These are phyloP conservation scores for Lactarius hatsudake DNA, from an alignment of 768 basidiomycete species.

Conservation along the genomic window DNA sequence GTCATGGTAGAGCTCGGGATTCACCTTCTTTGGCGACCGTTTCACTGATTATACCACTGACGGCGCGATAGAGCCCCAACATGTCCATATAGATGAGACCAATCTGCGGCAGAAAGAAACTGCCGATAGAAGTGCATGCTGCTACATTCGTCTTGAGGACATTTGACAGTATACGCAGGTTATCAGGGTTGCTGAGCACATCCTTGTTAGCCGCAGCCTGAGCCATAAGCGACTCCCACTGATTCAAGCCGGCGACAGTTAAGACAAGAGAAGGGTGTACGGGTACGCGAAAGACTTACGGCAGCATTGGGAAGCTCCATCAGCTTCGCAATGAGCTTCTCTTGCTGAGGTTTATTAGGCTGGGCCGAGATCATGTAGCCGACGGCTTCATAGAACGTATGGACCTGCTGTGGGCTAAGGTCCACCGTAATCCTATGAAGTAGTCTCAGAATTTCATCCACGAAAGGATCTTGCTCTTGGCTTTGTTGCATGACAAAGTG, in stretches of 20 bases:
- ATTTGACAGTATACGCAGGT: constrained; percentile 95
- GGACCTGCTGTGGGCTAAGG: constrained; percentile 91
- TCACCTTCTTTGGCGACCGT: constrained; percentile 82
- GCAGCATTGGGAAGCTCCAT: constrained; percentile 99
- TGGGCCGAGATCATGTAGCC: constrained; percentile 99
- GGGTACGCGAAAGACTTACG: constrained; percentile 33
- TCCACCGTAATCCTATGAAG: constrained; percentile 94
- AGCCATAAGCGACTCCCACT: constrained; percentile 98
- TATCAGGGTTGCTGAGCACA: constrained; percentile 84
- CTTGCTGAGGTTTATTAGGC: constrained; percentile 95
- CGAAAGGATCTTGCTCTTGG: constrained; percentile 94
- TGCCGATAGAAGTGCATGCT: constrained; percentile 94
- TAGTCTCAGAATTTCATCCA: constrained; percentile 92
- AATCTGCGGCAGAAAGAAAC: constrained; percentile 96
- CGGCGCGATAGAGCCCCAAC: constrained; percentile 96
- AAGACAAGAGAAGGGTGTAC: not conserved
- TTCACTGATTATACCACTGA: constrained; percentile 93
- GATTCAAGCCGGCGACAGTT: constrained; percentile 6
- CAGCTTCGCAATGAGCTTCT: constrained; percentile 88
- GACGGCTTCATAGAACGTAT: constrained; percentile 98
- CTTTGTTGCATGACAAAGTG: constrained; percentile 99
- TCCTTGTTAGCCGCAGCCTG: constrained; percentile 93
- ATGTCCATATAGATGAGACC: constrained; percentile 96
- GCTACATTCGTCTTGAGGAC: constrained; percentile 98
- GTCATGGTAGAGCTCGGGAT: constrained; percentile 23